Evolutionary conservation across 768 basidiomycete species (phyloP).

Genomic region (Porphyrellus cyaneotinctus): DNA sequence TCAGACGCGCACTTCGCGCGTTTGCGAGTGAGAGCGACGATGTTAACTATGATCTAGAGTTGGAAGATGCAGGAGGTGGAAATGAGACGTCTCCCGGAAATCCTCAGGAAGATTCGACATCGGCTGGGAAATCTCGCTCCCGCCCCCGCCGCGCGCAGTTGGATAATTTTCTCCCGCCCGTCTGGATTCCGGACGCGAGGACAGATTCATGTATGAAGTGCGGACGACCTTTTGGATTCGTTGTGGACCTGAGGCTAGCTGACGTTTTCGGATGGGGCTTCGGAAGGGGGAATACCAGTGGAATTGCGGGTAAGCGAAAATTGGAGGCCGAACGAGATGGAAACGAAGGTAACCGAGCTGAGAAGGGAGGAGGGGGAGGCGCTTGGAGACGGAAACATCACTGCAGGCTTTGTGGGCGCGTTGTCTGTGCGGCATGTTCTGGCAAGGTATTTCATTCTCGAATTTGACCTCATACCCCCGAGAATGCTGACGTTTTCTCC

Average conservation of each 20-base stretch:
- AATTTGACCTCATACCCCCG: not conserved
- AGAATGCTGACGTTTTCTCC: slow-evolving; percentile 1
- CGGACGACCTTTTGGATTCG: slow-evolving; percentile 62
- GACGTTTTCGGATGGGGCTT: slow-evolving; percentile 29
- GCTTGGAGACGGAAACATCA: slow-evolving; percentile 69
- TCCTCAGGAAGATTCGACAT: not conserved
- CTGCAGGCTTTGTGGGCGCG: slow-evolving; percentile 79
- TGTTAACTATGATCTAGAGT: slow-evolving; percentile 37
- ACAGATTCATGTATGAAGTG: slow-evolving; percentile 87
- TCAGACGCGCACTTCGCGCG: slow-evolving; percentile 70
- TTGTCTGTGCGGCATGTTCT: slow-evolving; percentile 85
- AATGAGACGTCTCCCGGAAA: slow-evolving; percentile 14
- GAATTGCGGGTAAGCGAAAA: slow-evolving; percentile 12
- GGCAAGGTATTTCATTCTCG: slow-evolving; percentile 46
- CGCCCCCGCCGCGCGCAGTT: slow-evolving; percentile 26
- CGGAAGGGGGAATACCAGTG: slow-evolving; percentile 38
- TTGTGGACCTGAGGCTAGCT: slow-evolving; percentile 22
- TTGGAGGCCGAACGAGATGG: slow-evolving; percentile 6
- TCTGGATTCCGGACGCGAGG: slow-evolving; percentile 89
- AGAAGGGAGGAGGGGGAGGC: slow-evolving; percentile 12
- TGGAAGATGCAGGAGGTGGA: slow-evolving; percentile 44
- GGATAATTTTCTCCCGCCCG: slow-evolving; percentile 74
- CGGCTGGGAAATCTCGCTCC: not conserved
- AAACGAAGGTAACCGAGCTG: slow-evolving; percentile 2
- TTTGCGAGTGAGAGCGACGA: slow-evolving; percentile 46